phyloP scores from a whole-genome alignment of 495 filamentous ascomycete species.

The Bathelium albidoporum region DNA sequence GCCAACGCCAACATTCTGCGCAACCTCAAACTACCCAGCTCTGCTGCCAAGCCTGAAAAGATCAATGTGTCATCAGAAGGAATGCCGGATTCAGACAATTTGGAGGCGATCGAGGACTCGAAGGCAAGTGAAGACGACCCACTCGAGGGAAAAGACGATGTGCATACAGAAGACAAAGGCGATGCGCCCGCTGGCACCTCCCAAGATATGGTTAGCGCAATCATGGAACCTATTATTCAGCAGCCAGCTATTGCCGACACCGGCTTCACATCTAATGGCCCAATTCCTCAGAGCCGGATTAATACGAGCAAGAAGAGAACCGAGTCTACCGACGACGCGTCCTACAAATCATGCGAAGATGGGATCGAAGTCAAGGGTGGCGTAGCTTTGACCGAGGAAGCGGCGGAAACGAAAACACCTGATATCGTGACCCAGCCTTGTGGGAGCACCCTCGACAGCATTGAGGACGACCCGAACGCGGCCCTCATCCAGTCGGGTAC shows the following conservation, averaged over 20 bases:
- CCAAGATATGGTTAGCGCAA: background rate
- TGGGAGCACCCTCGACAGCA: background rate
- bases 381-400: slow-evolving; percentile 51
- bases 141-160: too few relatives aligned
- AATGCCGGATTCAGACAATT: too few relatives aligned
- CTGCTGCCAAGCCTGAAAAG: too few relatives aligned
- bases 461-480: background rate
- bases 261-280: background rate
- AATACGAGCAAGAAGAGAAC: background rate
- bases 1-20: slow-evolving; percentile 15
- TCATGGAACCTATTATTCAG: background rate
- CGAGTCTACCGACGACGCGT: background rate
- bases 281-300: background rate
- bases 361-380: slow-evolving; percentile 39
- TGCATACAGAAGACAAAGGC: too few relatives aligned
- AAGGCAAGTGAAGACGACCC: too few relatives aligned
- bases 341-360: slow-evolving; percentile 10
- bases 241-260: background rate
- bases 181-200: background rate
- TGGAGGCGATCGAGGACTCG: too few relatives aligned
- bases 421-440: slow-evolving; percentile 37
- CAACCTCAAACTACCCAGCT: slow-evolving; percentile 22
- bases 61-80: too few relatives aligned
- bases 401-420: slow-evolving; percentile 38
- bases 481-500: background rate